Percentiles rank a stretch among this genome's conserved stretches.
These are phyloP conservation scores for Rhodotorula graminis DNA, from an alignment of 768 basidiomycete species.

Conservation along the genomic window DNA sequence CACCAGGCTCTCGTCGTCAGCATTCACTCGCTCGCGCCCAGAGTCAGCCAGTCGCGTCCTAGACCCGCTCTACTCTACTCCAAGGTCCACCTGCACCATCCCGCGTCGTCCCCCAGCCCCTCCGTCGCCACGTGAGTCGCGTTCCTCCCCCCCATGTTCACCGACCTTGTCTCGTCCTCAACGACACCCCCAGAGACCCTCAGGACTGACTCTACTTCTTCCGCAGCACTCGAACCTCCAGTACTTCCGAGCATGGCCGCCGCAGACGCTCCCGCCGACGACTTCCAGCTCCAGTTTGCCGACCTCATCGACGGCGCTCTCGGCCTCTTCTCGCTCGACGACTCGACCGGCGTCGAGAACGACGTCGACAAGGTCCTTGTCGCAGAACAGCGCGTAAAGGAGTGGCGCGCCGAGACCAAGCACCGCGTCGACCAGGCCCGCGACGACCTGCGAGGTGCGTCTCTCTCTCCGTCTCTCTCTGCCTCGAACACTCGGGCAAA, in stretches of 20 bases:
- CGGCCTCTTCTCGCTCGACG: conserved; percentile 21
- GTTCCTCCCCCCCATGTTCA: background rate
- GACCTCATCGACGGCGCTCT: conserved; percentile 10
- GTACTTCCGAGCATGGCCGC: background rate
- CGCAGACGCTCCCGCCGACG: conserved; percentile 7
- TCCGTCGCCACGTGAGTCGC: background rate
- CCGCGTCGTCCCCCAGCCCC: background rate
- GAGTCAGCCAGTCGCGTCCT: background rate
- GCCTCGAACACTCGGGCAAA: background rate
- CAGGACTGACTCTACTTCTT: too few relatives aligned
- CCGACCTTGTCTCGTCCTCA: background rate
- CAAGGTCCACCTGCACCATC: background rate
- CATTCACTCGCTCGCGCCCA: background rate
- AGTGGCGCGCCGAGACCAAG: conserved; percentile 5
- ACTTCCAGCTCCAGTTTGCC: conserved; percentile 27
- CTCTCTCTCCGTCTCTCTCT: background rate
- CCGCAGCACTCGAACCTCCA: too few relatives aligned
- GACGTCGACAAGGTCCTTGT: conserved; percentile 27
- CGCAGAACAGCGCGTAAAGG: conserved; percentile 13
- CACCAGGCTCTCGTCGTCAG: background rate
- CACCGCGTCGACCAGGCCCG: conserved; percentile 29
- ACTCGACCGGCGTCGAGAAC: conserved; percentile 1
- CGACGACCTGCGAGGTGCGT: conserved; percentile 31
- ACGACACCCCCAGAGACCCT: background rate
- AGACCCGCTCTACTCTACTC: background rate